A percentile compares a stretch with the other conserved stretches of the same genome.
Evolutionary conservation across 208 protist genomes (phyloP).

Genomic region (Crithidia expoeki): DNA sequence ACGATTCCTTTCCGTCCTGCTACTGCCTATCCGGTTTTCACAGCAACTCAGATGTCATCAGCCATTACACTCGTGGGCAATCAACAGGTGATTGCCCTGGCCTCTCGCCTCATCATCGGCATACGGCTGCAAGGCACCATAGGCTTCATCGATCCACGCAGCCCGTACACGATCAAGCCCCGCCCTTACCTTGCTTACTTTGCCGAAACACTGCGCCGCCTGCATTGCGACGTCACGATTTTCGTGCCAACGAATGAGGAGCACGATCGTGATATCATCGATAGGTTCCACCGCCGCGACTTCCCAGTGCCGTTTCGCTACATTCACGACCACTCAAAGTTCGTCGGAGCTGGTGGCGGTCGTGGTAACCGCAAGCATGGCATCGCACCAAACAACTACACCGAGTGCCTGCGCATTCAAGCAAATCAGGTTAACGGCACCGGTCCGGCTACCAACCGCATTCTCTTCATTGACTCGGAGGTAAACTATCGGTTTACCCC

Average conservation of each 20-base stretch:
- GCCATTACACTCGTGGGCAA: conserved; percentile 37
- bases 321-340: conserved; percentile 49
- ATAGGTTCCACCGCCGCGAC: conserved; percentile 43
- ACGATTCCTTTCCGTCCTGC: neutral
- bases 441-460: conserved; percentile 34
- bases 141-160: conserved; percentile 42
- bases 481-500: conserved; percentile 81
- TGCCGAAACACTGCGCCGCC: conserved; percentile 54
- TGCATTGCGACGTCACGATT: conserved; percentile 74
- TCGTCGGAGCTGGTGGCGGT: conserved; percentile 20
- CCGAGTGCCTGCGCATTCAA: conserved; percentile 50
- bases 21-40: too few relatives aligned
- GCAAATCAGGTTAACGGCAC: conserved; percentile 40
- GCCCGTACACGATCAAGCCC: conserved; percentile 43
- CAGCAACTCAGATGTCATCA: conserved; percentile 32
- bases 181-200: conserved; percentile 80
- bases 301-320: conserved; percentile 57
- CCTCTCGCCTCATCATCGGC: conserved; percentile 57
- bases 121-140: conserved; percentile 77
- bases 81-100: conserved; percentile 43
- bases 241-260: conserved; percentile 41
- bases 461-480: conserved; percentile 86
- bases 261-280: conserved; percentile 35
- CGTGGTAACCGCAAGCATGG: conserved; percentile 31
- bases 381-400: conserved; percentile 64